Evolutionary conservation across 768 basidiomycete species (phyloP), one percentile per base, ranked within the genome.

Genomic region (Rhizopogon sp.): DNA sequence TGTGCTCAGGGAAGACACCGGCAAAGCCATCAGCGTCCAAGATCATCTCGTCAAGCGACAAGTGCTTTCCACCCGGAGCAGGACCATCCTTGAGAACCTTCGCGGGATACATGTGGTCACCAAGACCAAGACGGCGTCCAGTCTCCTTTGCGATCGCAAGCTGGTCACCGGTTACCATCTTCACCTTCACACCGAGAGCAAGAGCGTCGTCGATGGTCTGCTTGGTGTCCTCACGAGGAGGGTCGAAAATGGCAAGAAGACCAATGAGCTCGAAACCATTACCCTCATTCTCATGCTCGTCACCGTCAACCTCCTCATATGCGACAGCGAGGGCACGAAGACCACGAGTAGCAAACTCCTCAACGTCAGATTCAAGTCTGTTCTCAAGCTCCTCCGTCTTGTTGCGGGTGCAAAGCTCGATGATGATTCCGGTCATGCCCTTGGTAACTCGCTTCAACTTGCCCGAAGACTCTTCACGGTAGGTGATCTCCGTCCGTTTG

Each of bases 81-180:
- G 95, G 95, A 6, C 96, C 96, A 43, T 97, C 92, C 82, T 97
- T 96, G 69, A 98, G 83, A n/a, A 98, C 96, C 81, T 93, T 97
- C 54, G 95, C 90, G 42, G 96, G 87, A 79, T 97, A 98, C 96
- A 98, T 98, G 80, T 98, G 95, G 73, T 98, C 96, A 69, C 96
- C 96, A 57, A 98, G 79, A 63, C 96, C 95, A 47, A 98, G 90
- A 77, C 96, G 91, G 71, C 96, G 90, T 57, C 96, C 96, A 58
- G 96, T 98, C 74, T 98, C 96, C 83, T 98, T 98, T 39, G 96
- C 96, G 64, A 98, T 98, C 61, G 96, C 96, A 68, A 98, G 92
- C 78, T 98, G 96, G 71, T 98, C 96, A 79, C 96, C 96, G n/a
- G 96, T 98, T 58, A 98, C 96, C 96, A 98, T 98, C 88, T 98